A percentile compares a stretch with the other conserved stretches of the same genome.
Evolutionary conservation across 257 asterid genomes (phyloP).

Genomic region (Eucommia ulmoides): DNA sequence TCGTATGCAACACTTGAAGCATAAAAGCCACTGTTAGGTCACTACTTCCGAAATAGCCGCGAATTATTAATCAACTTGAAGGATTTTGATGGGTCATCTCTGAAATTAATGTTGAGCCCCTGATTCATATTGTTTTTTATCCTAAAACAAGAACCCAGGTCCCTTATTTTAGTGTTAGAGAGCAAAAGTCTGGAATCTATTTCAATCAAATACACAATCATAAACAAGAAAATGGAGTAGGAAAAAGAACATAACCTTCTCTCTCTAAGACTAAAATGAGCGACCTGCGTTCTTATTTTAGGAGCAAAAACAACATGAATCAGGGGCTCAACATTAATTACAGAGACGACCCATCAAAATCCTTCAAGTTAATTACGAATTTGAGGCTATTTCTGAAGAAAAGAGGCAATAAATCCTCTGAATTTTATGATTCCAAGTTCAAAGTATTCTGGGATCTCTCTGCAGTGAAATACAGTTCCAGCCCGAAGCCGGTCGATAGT

Average conservation of each 20-base stretch:
- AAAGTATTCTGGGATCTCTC: slow-evolving; percentile 70
- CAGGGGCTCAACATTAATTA: slow-evolving; percentile 38
- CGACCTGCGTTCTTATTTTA: slow-evolving; percentile 28
- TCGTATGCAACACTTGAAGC: too few species aligned
- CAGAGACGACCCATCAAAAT: slow-evolving; percentile 27
- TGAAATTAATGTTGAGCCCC: slow-evolving; percentile 35
- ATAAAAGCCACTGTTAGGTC: slow-evolving; percentile 35
- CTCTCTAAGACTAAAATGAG: slow-evolving; percentile 15
- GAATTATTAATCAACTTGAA: slow-evolving; percentile 51
- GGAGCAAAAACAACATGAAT: slow-evolving; percentile 35
- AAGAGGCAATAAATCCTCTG: slow-evolving; percentile 37
- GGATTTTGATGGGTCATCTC: slow-evolving; percentile 24
- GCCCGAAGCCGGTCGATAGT: slow-evolving; percentile 65
- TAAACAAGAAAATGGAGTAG: too few species aligned
- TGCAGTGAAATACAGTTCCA: slow-evolving; percentile 40
- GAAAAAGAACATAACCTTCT: too few species aligned
- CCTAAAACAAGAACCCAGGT: slow-evolving; percentile 41
- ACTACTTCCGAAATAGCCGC: slow-evolving; percentile 45
- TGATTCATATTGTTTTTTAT: slow-evolving; percentile 27
- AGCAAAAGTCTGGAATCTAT: too few species aligned
- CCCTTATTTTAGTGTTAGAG: slow-evolving; percentile 19
- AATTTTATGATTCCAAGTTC: slow-evolving; percentile 16
- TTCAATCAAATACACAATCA: too few species aligned
- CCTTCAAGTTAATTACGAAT: slow-evolving; percentile 42
- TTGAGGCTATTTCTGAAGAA: slow-evolving; percentile 51